Base-by-base conservation (phyloP, 441 rosid species). In the Gossypium schwendimanii region DNA sequence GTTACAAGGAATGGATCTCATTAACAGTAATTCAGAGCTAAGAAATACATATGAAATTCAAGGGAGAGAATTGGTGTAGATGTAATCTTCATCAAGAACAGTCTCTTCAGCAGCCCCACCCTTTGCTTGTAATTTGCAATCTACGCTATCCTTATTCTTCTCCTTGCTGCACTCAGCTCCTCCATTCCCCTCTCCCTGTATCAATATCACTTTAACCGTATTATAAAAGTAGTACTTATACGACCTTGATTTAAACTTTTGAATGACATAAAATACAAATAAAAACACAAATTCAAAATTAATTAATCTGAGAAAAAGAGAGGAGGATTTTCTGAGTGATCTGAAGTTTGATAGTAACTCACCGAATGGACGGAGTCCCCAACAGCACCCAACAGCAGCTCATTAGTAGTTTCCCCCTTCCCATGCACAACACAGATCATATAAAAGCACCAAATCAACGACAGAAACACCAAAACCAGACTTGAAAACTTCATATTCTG, bases 21-120 rank as follows among this genome's bases (percentile, higher is more conserved):
- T 36, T 14, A 26, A 11, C 18, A 17, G 58, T 53, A 53, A 53
- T 53, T 3, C 50, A 60, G 14, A 21, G 10, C 12, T 12, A 24
- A 17, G 3, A 15, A 6, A 17, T 53, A 53, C 20, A 18, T 14
- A 49, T 49, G 18, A 49, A 49, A 49, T 3, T 28, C 45, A 76
- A 60, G 78, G 80, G 39, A 80, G 31, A 41, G 80, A 77, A 31
- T 74, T 74, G 76, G 80, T 74, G 63, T 80, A 80, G 73, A 77
- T 77, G 67, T 80, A 80, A 58, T 77, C 80, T 61, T 71, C 78
- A 65, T 70, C 76, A 60, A 73, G 55, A 17, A 62, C 63, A 54
- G 57, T 74, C 54, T 33, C 77, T 58, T 45, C 75, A 73, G 39
- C 62, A 58, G 58, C 12, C 63, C 69, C 63, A 74, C 65, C 64